These are phyloP conservation scores for Beauveria medogensis DNA, from an alignment of 2,329 filamentous ascomycete species.

Conservation along the genomic window DNA sequence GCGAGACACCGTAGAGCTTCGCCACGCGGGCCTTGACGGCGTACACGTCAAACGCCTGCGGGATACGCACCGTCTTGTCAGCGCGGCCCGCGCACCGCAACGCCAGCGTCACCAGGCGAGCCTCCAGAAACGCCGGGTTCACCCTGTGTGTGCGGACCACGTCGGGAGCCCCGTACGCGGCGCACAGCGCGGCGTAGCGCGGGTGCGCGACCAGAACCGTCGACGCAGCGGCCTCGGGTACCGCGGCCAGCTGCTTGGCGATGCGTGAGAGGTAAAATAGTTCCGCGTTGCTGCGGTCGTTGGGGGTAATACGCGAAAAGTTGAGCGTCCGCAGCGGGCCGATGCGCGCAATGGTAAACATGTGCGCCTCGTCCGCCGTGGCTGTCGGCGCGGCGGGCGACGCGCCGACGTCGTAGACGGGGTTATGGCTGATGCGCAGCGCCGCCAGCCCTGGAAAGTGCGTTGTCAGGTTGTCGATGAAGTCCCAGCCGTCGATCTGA, in stretches of 20 bases:
- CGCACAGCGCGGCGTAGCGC: slow-evolving; percentile 66
- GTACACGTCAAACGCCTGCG: slow-evolving; percentile 73
- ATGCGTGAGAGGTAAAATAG: slow-evolving; percentile 88
- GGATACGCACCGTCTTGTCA: slow-evolving; percentile 46
- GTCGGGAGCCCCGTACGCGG: slow-evolving; percentile 63
- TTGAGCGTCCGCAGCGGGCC: slow-evolving; percentile 61
- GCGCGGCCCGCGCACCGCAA: slow-evolving; percentile 28
- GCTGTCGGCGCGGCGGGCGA: slow-evolving; percentile 33
- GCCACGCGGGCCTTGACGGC: slow-evolving; percentile 71
- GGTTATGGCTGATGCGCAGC: slow-evolving; percentile 79
- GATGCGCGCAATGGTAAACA: slow-evolving; percentile 76
- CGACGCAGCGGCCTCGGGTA: slow-evolving; percentile 43
- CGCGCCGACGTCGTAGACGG: slow-evolving; percentile 58
- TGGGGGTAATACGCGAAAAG: slow-evolving; percentile 59
- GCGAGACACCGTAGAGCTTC: slow-evolving; percentile 56
- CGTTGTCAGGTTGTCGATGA: slow-evolving; percentile 59
- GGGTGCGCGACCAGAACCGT: slow-evolving; percentile 57
- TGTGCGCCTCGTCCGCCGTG: slow-evolving; percentile 72
- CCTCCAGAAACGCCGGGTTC: slow-evolving; percentile 75
- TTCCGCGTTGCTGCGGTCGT: slow-evolving; percentile 80
- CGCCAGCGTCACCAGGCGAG: slow-evolving; percentile 61
- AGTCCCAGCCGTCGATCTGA: slow-evolving; percentile 58
- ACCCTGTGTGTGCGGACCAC: slow-evolving; percentile 49
- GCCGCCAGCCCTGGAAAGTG: slow-evolving; percentile 66
- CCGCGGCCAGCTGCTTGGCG: slow-evolving; percentile 60